These are phyloP conservation scores for Albugo candida DNA, from an alignment of 352 stramenopile genomes.

Conservation along the genomic window DNA sequence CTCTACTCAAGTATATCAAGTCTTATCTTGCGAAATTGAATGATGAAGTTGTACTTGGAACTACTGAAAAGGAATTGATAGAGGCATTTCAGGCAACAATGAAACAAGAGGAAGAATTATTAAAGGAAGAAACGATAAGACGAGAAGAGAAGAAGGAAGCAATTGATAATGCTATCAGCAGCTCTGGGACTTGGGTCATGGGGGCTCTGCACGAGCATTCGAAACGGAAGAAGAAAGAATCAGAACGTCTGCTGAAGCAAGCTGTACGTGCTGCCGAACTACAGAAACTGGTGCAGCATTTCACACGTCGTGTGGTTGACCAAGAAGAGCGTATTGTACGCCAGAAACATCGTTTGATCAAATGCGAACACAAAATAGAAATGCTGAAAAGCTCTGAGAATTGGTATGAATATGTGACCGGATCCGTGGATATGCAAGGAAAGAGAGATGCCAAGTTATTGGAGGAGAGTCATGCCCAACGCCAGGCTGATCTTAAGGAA, in stretches of 20 bases:
- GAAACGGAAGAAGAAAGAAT: slow-evolving; percentile 74
- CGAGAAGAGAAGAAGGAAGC: slow-evolving; percentile 77
- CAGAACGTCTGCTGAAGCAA: slow-evolving; percentile 69
- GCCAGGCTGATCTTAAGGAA: slow-evolving; percentile 55
- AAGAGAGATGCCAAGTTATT: slow-evolving; percentile 76
- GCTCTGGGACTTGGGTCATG: slow-evolving; percentile 69
- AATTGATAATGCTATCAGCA: slow-evolving; percentile 73
- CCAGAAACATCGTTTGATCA: slow-evolving; percentile 78
- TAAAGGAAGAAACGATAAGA: slow-evolving; percentile 61
- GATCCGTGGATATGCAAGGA: slow-evolving; percentile 19
- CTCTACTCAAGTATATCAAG: slow-evolving; percentile 64
- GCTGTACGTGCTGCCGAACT: slow-evolving; percentile 62
- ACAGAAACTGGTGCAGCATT: slow-evolving; percentile 77
- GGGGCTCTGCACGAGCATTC: slow-evolving; percentile 70
- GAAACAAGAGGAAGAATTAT: slow-evolving; percentile 49
- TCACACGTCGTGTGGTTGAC: slow-evolving; percentile 76
- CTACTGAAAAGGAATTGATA: slow-evolving; percentile 51
- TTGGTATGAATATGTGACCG: slow-evolving; percentile 73
- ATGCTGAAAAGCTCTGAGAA: slow-evolving; percentile 82
- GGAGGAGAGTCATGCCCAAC: slow-evolving; percentile 38
- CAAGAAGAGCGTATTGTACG: slow-evolving; percentile 80
- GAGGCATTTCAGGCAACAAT: slow-evolving; percentile 47
- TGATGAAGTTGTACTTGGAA: slow-evolving; percentile 51
- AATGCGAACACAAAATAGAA: slow-evolving; percentile 78
- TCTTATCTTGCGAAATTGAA: slow-evolving; percentile 67